phyloP scores from a whole-genome alignment of 495 filamentous ascomycete genomes.

The Trichocladium uniseriatum region DNA sequence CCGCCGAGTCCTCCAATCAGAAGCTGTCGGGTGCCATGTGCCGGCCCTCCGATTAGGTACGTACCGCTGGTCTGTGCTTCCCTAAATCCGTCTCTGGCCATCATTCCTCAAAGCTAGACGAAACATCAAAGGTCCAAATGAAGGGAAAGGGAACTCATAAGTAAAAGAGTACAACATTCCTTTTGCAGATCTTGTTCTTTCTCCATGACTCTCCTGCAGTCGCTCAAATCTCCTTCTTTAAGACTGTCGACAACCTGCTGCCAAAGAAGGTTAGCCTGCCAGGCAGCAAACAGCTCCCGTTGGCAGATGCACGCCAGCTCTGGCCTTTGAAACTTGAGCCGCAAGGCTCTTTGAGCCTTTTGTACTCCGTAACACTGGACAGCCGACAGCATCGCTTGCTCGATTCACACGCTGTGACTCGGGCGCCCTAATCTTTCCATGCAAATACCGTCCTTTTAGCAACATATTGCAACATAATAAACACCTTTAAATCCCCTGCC shows the following conservation, averaged over 20 bases:
- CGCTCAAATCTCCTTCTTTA: too few species aligned
- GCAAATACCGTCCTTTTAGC: neutral
- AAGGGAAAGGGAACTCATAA: too few species aligned
- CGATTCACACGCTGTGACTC: conserved; percentile 1
- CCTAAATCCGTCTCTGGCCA: neutral
- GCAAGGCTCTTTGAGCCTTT: conserved; percentile 9
- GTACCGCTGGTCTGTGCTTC: neutral
- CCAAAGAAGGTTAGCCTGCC: too few species aligned
- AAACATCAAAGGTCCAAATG: too few species aligned
- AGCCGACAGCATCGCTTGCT: neutral
- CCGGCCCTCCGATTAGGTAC: neutral
- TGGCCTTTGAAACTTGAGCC: too few species aligned
- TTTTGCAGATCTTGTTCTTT: too few species aligned
- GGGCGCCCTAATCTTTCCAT: neutral
- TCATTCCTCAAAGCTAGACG: too few species aligned
- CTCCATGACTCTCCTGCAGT: too few species aligned
- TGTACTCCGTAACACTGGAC: conserved; percentile 24
- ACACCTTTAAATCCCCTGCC: neutral
- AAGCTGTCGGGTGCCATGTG: neutral
- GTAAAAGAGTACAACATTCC: too few species aligned
- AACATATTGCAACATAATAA: neutral
- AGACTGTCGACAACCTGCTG: too few species aligned
- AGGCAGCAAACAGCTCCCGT: too few species aligned
- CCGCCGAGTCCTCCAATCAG: conserved; percentile 1
- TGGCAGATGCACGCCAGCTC: too few species aligned